A percentile compares a stretch with the other conserved stretches of the same genome.
phyloP scores from a whole-genome alignment of 2,329 filamentous ascomycete species.

The Colletotrichum sp. region DNA sequence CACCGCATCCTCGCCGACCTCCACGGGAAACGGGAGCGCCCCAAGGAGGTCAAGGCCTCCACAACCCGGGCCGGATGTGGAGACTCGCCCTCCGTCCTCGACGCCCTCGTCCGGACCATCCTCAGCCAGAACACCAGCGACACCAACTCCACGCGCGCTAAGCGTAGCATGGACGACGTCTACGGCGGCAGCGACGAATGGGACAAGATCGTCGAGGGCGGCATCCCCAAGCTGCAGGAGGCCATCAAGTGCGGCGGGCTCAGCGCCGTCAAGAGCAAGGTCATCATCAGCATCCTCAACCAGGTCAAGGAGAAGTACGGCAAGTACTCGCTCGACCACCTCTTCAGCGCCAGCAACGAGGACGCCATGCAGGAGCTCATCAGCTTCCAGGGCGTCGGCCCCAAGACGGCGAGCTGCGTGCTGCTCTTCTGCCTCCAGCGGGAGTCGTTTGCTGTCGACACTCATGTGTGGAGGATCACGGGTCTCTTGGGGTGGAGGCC shows the following conservation, averaged over 20 bases:
- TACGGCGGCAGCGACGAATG: constrained; percentile 50
- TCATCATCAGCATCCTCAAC: constrained; percentile 71
- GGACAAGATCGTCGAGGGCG: constrained; percentile 44
- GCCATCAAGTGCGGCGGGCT: constrained; percentile 77
- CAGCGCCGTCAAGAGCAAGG: constrained; percentile 73
- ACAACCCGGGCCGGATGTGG: constrained; percentile 68
- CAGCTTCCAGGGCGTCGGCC: constrained; percentile 55
- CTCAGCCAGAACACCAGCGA: constrained; percentile 60
- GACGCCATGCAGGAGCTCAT: constrained; percentile 57
- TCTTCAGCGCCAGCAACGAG: constrained; percentile 45
- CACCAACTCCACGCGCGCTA: constrained; percentile 64
- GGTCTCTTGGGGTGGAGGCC: constrained; percentile 56
- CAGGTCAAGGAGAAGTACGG: constrained; percentile 59
- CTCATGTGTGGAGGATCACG: constrained; percentile 55
- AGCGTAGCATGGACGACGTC: constrained; percentile 47
- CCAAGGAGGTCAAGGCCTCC: constrained; percentile 66
- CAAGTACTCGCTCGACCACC: constrained; percentile 52
- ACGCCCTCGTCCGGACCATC: constrained; percentile 57
- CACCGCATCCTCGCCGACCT: constrained; percentile 65
- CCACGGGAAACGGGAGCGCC: constrained; percentile 69
- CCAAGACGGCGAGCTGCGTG: constrained; percentile 60
- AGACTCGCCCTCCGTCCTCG: constrained; percentile 53
- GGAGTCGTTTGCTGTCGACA: constrained; percentile 57
- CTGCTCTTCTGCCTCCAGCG: constrained; percentile 54
- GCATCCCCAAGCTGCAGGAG: constrained; percentile 47